Base-by-base conservation (phyloP, 2,329 filamentous ascomycete species). In the Macrophomina phaseolina region DNA sequence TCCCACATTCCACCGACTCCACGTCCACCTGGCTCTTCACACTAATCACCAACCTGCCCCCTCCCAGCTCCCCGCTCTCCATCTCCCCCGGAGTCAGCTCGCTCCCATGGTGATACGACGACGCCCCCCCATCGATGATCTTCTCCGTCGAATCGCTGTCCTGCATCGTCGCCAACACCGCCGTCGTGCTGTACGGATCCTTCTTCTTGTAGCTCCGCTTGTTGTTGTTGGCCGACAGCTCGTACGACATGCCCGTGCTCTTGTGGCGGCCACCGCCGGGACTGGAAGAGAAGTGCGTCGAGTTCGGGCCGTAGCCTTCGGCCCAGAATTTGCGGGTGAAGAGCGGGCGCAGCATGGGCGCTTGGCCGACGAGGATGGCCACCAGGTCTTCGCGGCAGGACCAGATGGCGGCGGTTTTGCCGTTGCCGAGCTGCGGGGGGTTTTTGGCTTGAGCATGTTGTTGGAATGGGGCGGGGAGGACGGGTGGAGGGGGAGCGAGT, bases 381-480 rank as follows among this genome's bases (percentile, higher is more conserved):
- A 80, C 75, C n/a, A 77, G 73, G 64, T 79, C 77, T 67, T 81
- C 78, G 12, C 78, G 75, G 32, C 77, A 75, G 3, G 77, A 79
- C 79, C 79, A 81, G 23, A 81, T 73, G 0, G 79, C 78, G 12
- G 70, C 69, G 32, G 66, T 70, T 34, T 69, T 36, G 38, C 69
- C 69, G 67, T 67, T 52, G 65, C 67, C 62, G 30, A 67, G 69
- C 69, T 65, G 14, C 62, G 38, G 32, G 46, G 38, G 16, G 58
- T 32, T 5, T 45, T 60, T 14, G 16, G 9, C 12, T 23, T 23
- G 23, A 23, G 23, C 23, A 23, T 23, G 3, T 23, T 23, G 23
- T 23, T 23, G 23, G 23, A 23, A 23, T 23, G 23, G 23, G 23
- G 23, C 23, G 23, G 3, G 23, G 23, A 3, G 23, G 23, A 23